Evolutionary conservation across 352 stramenopile species (phyloP), one percentile per base, ranked within the genome.

Genomic region (Elongisporangium undulatum): DNA sequence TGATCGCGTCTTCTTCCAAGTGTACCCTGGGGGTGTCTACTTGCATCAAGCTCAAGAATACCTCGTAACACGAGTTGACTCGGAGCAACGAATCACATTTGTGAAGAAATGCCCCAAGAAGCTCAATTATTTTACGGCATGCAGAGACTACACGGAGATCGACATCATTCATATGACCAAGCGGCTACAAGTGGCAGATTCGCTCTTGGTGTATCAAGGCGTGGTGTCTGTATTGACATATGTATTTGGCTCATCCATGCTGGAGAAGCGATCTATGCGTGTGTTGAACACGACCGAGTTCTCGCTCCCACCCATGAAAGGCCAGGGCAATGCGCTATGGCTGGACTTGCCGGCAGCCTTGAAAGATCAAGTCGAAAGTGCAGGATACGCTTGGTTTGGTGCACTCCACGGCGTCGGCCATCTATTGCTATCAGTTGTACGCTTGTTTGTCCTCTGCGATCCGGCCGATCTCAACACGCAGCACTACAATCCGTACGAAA

Each of bases 251-350:
- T 96, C 85, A 45, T 81, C 71, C 23, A 81, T 96, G 56, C 52
- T 96, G 49, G 92, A 94, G 67, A 96, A 95, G 64, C 71, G 72
- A 13, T 87, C 80, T 16, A 82, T 91, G 70, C 64, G 72, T 26
- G 60, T 82, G 41, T 63, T 99, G 54, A 83, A 89, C 53, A 75
- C 81, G 24, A 92, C 87, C 52, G 92, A 98, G 60, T 97, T 99
- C 59, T 90, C 84, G 0, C 74, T 99, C n/a, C 97, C 97, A 15
- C 87, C 83, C 0, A 96, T 99, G 85, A 90, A 99, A 74, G 95
- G 87, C 55, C 95, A 97, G 50, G 98, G 94, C 7, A 84, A 97
- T 64, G 97, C 87, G 9, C 62, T 98, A 13, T 99, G 97, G 97
- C 70, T 99, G 15, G 96, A 99, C 68, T 70, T 98, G 5, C 90